Conservation (phyloP, 2,329 filamentous ascomycete species). For the Dothideomycetes sp. region DNA sequence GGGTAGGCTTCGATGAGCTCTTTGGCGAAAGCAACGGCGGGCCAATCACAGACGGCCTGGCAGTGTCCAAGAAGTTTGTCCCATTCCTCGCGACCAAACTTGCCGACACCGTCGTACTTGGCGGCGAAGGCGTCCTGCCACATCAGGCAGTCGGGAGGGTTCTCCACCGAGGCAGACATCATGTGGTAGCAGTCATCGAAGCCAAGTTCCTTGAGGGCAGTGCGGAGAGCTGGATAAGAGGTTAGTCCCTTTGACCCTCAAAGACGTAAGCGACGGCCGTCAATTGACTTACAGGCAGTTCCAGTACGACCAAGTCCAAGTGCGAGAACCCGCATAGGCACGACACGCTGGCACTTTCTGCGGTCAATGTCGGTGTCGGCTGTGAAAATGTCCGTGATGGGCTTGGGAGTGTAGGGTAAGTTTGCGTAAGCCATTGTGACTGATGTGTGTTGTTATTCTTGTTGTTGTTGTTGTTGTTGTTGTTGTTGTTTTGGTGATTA, state of each 20-base stretch:
- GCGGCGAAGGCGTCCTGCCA: conserved; percentile 61
- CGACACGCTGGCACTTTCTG: conserved; percentile 53
- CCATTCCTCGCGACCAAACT: conserved; percentile 59
- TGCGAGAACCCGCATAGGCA: conserved; percentile 64
- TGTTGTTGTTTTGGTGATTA: no score
- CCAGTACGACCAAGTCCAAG: conserved; percentile 62
- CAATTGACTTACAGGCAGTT: conserved; percentile 50
- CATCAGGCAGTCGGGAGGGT: conserved; percentile 57
- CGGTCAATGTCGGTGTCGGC: conserved; percentile 59
- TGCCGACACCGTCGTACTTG: conserved; percentile 52
- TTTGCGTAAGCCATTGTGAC: conserved; percentile 29
- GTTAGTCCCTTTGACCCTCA: no score
- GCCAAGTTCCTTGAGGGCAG: conserved; percentile 56
- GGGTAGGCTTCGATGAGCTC: conserved; percentile 64
- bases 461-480: neutral
- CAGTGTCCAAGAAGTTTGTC: conserved; percentile 58
- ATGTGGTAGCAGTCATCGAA: conserved; percentile 65
- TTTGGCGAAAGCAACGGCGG: conserved; percentile 57
- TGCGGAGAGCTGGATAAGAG: conserved; percentile 46
- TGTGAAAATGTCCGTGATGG: conserved; percentile 53
- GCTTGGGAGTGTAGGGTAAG: conserved; percentile 35
- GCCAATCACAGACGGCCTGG: conserved; percentile 60
- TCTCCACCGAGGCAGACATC: conserved; percentile 61
- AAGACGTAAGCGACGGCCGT: neutral
- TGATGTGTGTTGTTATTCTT: neutral